These are phyloP conservation scores for Fusarium metavorans DNA, from an alignment of 2,329 filamentous ascomycete genomes.

Conservation along the genomic window DNA sequence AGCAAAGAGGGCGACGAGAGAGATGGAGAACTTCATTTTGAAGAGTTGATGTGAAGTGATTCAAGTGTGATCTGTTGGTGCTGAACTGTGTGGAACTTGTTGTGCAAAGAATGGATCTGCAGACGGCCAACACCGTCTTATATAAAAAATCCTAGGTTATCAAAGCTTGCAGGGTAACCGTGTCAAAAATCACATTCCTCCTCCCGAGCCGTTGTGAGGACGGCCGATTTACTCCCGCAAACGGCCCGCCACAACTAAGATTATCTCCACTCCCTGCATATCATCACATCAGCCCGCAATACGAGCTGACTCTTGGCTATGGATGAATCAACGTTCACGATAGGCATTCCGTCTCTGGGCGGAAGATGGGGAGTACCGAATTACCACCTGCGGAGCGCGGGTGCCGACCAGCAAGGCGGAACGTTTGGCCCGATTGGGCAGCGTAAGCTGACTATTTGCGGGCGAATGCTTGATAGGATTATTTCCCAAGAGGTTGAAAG, in stretches of 20 bases:
- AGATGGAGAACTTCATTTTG: conserved; percentile 10
- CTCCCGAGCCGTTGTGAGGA: neutral
- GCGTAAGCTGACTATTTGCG: conserved; percentile 2
- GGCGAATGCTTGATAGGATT: neutral
- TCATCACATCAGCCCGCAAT: neutral
- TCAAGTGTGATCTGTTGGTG: neutral
- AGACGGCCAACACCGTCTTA: neutral
- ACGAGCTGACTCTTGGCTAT: neutral
- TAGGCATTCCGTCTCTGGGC: neutral
- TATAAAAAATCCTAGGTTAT: neutral
- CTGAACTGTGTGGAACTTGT: neutral
- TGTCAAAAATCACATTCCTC: neutral
- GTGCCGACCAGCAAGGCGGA: neutral
- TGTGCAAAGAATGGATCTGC: neutral
- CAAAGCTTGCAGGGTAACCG: neutral
- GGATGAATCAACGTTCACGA: neutral
- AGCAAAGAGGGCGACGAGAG: neutral
- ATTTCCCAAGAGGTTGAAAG: neutral
- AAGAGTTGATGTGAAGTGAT: neutral
- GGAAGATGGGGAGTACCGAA: neutral
- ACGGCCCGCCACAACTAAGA: neutral
- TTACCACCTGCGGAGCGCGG: neutral
- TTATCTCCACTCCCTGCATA: conserved; percentile 5
- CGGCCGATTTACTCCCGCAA: neutral
- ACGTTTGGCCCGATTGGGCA: neutral